Conservation (phyloP, 352 stramenopile species). For the Phytophthora colocasiae region DNA sequence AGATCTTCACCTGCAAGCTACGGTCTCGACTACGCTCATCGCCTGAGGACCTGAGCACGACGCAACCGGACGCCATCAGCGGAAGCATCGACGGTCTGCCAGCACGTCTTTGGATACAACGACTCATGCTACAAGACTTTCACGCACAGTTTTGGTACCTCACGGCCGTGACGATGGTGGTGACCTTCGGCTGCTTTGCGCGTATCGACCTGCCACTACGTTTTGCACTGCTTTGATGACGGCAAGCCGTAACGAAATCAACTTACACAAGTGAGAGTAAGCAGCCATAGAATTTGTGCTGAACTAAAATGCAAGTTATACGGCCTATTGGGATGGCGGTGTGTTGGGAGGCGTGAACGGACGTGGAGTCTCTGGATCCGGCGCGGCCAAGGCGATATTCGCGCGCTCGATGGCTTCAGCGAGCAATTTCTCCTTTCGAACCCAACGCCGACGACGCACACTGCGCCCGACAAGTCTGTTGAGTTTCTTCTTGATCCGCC, state of each 20-base stretch:
- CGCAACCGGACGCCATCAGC: conserved; percentile 30
- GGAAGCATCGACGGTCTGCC: conserved; percentile 70
- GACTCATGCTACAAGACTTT: conserved; percentile 89
- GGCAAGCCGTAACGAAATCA: conserved; percentile 9
- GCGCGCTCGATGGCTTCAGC: conserved; percentile 48
- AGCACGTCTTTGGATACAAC: conserved; percentile 81
- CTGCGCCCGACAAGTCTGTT: conserved; percentile 84
- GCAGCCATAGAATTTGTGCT: conserved; percentile 24
- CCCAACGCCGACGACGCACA: conserved; percentile 80
- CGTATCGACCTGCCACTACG: conserved; percentile 72
- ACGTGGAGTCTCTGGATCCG: conserved; percentile 11
- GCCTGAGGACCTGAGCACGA: conserved; percentile 26
- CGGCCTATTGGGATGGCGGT: conserved; percentile 26
- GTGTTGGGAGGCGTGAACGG: conserved; percentile 6
- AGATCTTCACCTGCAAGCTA: conserved; percentile 90
- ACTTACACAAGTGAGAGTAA: conserved; percentile 19
- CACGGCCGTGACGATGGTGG: conserved; percentile 82
- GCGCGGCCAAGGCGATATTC: conserved; percentile 36
- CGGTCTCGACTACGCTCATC: conserved; percentile 56
- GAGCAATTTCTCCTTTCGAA: conserved; percentile 77
- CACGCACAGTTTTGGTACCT: conserved; percentile 89
- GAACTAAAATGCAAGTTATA: conserved; percentile 36
- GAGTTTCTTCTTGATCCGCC: conserved; percentile 80
- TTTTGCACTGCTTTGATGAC: conserved; percentile 71
- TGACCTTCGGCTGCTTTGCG: conserved; percentile 88